Conservation (phyloP, 805 yeast species). For the Hanseniaspora guilliermondii region DNA sequence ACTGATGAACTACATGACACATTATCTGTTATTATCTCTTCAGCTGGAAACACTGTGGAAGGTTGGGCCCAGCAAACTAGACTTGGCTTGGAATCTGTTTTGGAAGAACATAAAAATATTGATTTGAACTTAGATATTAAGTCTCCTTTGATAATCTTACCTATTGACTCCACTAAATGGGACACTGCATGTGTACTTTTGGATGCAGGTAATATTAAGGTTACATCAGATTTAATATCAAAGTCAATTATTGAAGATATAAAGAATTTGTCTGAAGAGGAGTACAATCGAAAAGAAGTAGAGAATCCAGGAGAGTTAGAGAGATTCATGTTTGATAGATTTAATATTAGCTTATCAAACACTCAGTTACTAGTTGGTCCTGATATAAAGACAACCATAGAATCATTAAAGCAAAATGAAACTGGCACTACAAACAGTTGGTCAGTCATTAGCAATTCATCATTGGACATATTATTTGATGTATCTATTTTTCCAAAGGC, state of each 20-base stretch:
- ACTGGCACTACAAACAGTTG: constrained; percentile 28
- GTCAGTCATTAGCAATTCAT: constrained; percentile 61
- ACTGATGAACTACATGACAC: constrained; percentile 79
- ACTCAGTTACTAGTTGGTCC: constrained; percentile 85
- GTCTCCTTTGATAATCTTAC: constrained; percentile 82
- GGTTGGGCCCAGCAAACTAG: constrained; percentile 82
- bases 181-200: constrained; percentile 79
- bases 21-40: constrained; percentile 77
- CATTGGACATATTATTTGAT: constrained; percentile 62
- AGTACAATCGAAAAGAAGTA: constrained; percentile 46
- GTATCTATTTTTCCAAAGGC: constrained; percentile 78
- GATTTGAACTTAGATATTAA: constrained; percentile 79
- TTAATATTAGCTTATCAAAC: constrained; percentile 61
- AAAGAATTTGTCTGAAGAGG: constrained; percentile 49
- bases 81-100: constrained; percentile 81
- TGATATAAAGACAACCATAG: constrained; percentile 62
- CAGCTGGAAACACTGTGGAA: constrained; percentile 90
- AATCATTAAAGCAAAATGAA: constrained; percentile 43
- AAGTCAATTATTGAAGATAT: constrained; percentile 55
- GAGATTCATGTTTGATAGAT: constrained; percentile 80
- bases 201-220: constrained; percentile 91
- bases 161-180: constrained; percentile 67
- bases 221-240: constrained; percentile 68
- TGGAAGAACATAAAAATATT: constrained; percentile 87
- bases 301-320: constrained; percentile 36